Base-by-base conservation (phyloP, 495 filamentous ascomycete species). In the Aspergillus bertholletiae region DNA sequence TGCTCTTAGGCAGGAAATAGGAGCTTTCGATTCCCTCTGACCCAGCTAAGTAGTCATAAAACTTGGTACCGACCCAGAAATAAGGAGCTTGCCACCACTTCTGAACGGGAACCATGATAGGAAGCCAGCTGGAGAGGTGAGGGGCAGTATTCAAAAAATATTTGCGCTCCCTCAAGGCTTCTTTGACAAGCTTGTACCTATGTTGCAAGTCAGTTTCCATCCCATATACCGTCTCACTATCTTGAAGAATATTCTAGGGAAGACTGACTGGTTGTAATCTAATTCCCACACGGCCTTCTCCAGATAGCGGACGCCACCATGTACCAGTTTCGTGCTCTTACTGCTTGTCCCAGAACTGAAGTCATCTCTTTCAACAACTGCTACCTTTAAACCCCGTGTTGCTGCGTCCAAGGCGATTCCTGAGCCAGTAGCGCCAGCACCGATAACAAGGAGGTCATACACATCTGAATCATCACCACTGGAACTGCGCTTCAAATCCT, bases 31-130 rank as follows among this genome's bases (percentile, higher is more conserved):
- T 95, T 51, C 93, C 96, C 74, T 98, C 94, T 37, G 89, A 88
- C 15, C 94, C 94, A 63, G 94, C 94, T 51, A 97, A 78, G 59
- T 94, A 84, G 76, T 97, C 94, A 73, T 98, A 98, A 50, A 84
- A 83, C 72, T 98, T 98, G 44, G 93, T 96, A 50, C 94, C 94
- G 6, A 82, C 87, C 92, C 93, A 97, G 74, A 95, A 98, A 71
- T 97, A 98, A 11, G 94, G 94, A 24, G 87, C 89, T 71, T 97
- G 92, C 90, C 91, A 97, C 94, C 92, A 97, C 61, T 89, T 88
- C 67, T 96, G 85, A 40, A 97, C 77, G 0, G 94, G 94, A 54
- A 98, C 83, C 94, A 98, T 98, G 59, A 98, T 98, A 17, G 94
- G 94, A 34, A 98, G 79, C 90, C 92, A 97, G 74, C 78, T 85